phyloP scores from a whole-genome alignment of 2,329 filamentous ascomycete genomes.

The Microdochium nivale region DNA sequence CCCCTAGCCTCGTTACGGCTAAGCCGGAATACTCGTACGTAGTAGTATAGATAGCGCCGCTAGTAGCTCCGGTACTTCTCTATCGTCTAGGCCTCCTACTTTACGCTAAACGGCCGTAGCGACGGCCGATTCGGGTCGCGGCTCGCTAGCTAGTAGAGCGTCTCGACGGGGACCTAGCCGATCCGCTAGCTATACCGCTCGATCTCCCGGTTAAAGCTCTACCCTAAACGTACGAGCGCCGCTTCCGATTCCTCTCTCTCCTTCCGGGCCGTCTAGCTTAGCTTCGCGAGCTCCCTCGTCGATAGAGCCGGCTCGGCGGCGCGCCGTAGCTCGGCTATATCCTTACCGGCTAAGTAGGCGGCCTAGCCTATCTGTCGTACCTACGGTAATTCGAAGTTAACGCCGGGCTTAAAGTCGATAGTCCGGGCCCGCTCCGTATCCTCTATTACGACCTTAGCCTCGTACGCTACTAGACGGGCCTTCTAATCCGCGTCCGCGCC shows the following conservation, averaged over 20 bases:
- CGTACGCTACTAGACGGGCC: not conserved
- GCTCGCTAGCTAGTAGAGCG: not conserved
- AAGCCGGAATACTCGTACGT: not conserved
- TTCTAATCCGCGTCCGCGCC: not conserved
- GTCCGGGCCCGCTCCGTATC: not conserved
- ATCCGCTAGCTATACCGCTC: not conserved
- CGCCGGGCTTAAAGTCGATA: not conserved
- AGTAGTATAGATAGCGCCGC: not conserved
- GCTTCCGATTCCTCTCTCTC: not conserved
- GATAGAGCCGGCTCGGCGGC: not conserved
- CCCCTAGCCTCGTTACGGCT: not conserved
- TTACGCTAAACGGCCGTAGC: not conserved
- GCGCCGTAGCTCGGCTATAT: not conserved
- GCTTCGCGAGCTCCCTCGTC: not conserved
- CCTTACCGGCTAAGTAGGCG: not conserved
- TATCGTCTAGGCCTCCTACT: not conserved
- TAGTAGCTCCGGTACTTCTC: not conserved
- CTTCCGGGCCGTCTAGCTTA: not conserved
- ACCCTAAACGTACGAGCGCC: not conserved
- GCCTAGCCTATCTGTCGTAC: not conserved
- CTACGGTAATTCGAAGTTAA: not conserved
- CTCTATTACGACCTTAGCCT: not conserved
- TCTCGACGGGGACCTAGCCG: not conserved
- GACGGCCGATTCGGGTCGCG: not conserved
- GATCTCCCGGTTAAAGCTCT: not conserved